These are phyloP conservation scores for Dalbergia cochinchinensis DNA, from an alignment of 306 rosid genomes.

Conservation along the genomic window DNA sequence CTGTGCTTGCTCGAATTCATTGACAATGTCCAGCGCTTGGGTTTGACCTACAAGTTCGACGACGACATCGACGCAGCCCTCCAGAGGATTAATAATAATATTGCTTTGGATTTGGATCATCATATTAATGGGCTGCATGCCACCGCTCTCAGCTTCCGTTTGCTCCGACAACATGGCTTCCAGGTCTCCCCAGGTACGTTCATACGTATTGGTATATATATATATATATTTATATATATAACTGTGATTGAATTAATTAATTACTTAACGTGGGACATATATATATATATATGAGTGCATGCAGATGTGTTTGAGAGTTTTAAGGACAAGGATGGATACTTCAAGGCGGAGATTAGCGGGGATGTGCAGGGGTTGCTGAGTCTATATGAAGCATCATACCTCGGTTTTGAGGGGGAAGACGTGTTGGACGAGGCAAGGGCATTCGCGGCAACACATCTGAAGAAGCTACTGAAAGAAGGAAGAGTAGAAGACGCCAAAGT, in stretches of 20 bases:
- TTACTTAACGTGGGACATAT: too few species aligned
- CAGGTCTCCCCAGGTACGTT: slow-evolving; percentile 52
- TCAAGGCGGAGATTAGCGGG: neutral
- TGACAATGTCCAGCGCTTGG: slow-evolving; percentile 51
- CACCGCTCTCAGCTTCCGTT: slow-evolving; percentile 51
- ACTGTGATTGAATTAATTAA: neutral
- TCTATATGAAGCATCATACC: slow-evolving; percentile 56
- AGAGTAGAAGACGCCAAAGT: neutral
- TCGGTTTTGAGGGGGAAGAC: slow-evolving; percentile 53
- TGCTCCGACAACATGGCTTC: slow-evolving; percentile 54
- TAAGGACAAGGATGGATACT: slow-evolving; percentile 21
- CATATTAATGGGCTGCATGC: slow-evolving; percentile 31
- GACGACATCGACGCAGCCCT: slow-evolving; percentile 38
- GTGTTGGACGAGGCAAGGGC: slow-evolving; percentile 55
- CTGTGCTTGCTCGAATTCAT: slow-evolving; percentile 47
- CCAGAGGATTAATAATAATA: neutral
- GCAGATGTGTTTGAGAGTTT: slow-evolving; percentile 51
- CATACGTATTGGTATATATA: neutral
- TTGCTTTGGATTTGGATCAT: neutral
- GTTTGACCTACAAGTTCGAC: slow-evolving; percentile 49
- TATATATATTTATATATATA: neutral
- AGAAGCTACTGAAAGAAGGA: neutral
- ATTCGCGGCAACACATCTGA: slow-evolving; percentile 43
- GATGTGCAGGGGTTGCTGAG: slow-evolving; percentile 58
- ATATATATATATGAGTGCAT: neutral